Evolutionary conservation across 2,329 filamentous ascomycete genomes (phyloP), one percentile per base, ranked within the genome.

Genomic region (Aaosphaeria arxii): DNA sequence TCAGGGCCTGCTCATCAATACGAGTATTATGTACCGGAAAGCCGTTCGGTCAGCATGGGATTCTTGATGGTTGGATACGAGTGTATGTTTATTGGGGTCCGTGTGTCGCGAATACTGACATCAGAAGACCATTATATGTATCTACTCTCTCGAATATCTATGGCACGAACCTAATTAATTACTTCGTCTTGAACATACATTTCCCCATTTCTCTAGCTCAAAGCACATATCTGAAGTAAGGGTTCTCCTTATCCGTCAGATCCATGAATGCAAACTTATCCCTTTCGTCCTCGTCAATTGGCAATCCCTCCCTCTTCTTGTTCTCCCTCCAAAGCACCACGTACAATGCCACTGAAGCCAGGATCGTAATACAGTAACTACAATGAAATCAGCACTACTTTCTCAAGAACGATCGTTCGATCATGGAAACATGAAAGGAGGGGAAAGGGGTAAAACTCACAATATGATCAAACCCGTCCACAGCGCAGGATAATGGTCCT

Each of bases 381-480:
- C 7, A 1, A 7, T 2, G 7, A 7, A 33, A 42, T 55, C 30
- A 54, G 47, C 46, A 49, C 24, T 17, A 32, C 6, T 32, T 40
- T 28, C 39, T 4, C 39, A 7, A 40, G 39, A 40, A n/a, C 3
- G 33, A 9, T 9, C 4, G 41, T 2, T 11, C 7, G 5, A 24
- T 44, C 33, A 24, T 44, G n/a, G n/a, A n/a, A n/a, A n/a, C n/a
- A n/a, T 7, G 11, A 32, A 11, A 47, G 17, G 17, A 24, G 17
- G 17, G 17, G 17, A 24, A 24, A 24, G 17, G 17, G 17, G 17
- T 31, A 39, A 11, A 41, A 62, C 71, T 52, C 51, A 79, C 71
- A 77, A 82, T 7, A 81, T 79, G 6, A 89, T 88, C 50, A 91
- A 62, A 0, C 86, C 86, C 1, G 80, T 72, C 87, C 86, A 90